phyloP scores from a whole-genome alignment of 1,139 yeast species.

The Candida anutae region DNA sequence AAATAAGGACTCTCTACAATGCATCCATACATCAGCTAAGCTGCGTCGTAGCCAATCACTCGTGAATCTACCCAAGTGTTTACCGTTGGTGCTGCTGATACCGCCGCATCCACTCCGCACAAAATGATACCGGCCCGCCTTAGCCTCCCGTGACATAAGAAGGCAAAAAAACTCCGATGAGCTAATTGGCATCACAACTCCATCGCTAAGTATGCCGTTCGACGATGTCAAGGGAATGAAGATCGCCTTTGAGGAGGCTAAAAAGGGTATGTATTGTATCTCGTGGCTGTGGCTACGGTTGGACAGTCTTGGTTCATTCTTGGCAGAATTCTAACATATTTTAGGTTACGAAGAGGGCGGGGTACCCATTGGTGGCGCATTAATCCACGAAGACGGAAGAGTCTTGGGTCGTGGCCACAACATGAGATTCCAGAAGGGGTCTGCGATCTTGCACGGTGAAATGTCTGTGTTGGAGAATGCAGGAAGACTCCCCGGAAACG shows the following conservation, averaged over 20 bases:
- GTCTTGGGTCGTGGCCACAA: constrained; percentile 85
- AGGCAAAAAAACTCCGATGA: too few species aligned
- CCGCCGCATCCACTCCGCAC: too few species aligned
- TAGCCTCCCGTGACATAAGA: too few species aligned
- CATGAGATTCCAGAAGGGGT: constrained; percentile 71
- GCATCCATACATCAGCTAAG: too few species aligned
- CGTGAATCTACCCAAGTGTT: too few species aligned
- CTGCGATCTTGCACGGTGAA: constrained; percentile 86
- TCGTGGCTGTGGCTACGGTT: background rate
- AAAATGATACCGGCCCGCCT: too few species aligned
- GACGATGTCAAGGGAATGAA: constrained; percentile 61
- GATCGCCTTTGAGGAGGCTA: constrained; percentile 69
- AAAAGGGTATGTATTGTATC: constrained; percentile 37
- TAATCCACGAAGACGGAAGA: constrained; percentile 68
- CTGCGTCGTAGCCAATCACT: too few species aligned
- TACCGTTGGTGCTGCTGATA: too few species aligned
- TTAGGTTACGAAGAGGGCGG: constrained; percentile 76
- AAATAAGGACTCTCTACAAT: too few species aligned
- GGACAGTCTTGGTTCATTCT: too few species aligned
- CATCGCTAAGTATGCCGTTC: constrained; percentile 38
- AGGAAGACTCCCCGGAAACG: constrained; percentile 68
- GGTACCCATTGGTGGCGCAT: constrained; percentile 78
- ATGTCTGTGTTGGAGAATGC: constrained; percentile 83
- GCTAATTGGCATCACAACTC: too few species aligned
- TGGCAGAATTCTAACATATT: too few species aligned